Percentiles rank a stretch among this genome's conserved stretches.
phyloP scores from a whole-genome alignment of 441 rosid genomes.

The Dalechampia spathulata region DNA sequence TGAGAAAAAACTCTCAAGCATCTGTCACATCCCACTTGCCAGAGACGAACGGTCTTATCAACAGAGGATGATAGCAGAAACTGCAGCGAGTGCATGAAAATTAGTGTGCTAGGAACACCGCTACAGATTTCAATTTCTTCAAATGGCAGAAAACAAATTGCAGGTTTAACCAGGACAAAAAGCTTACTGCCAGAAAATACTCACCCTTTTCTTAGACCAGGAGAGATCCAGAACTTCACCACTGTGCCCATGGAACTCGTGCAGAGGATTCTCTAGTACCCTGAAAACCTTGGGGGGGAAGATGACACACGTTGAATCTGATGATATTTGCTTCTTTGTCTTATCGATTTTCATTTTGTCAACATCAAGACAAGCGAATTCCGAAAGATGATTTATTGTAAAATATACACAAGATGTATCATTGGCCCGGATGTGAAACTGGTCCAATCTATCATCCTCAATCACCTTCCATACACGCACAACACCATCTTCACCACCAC shows the following conservation, averaged over 20 bases:
- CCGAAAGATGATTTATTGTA: conserved; percentile 56
- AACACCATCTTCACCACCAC: conserved; percentile 75
- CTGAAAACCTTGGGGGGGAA: conserved; percentile 72
- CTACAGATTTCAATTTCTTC: background rate
- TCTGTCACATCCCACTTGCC: conserved; percentile 53
- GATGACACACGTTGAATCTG: conserved; percentile 65
- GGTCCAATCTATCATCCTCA: conserved; percentile 52
- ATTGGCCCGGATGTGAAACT: conserved; percentile 38
- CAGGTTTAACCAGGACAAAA: background rate
- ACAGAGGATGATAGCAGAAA: conserved; percentile 45
- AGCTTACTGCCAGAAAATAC: conserved; percentile 10
- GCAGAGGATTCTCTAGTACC: conserved; percentile 68
- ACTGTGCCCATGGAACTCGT: conserved; percentile 69
- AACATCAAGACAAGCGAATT: conserved; percentile 34
- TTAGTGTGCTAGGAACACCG: background rate
- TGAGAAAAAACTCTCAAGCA: conserved; percentile 53
- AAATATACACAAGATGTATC: conserved; percentile 63
- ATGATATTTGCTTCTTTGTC: conserved; percentile 37
- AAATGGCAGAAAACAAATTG: conserved; percentile 2
- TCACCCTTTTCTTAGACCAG: conserved; percentile 81
- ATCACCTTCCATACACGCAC: conserved; percentile 75
- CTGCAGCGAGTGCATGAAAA: no score
- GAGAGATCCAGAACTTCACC: conserved; percentile 79
- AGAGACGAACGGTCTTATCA: conserved; percentile 56
- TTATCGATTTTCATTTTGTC: conserved; percentile 42